These are phyloP conservation scores for Chenopodium berlandieri DNA, from an alignment of 148 eudicot species.

Conservation along the genomic window DNA sequence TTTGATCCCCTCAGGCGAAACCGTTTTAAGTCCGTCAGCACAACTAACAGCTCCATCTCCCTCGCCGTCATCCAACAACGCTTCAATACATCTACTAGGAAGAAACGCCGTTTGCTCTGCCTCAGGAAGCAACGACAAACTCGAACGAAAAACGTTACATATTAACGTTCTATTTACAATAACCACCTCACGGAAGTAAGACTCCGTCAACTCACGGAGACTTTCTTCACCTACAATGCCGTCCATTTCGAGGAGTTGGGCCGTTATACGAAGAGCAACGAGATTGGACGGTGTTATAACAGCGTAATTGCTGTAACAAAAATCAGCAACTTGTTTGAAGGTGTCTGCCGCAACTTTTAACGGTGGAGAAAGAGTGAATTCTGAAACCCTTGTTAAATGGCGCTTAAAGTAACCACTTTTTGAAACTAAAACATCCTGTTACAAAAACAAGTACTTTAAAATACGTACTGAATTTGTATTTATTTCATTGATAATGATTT, in stretches of 20 bases:
- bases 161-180: constrained; percentile 42
- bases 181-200: constrained; percentile 52
- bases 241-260: constrained; percentile 53
- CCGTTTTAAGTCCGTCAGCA: constrained; percentile 43
- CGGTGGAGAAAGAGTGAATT: constrained; percentile 62
- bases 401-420: constrained; percentile 70
- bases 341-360: constrained; percentile 60
- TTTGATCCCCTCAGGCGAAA: constrained; percentile 43
- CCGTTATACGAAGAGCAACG: constrained; percentile 57
- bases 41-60: constrained; percentile 37
- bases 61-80: constrained; percentile 42
- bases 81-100: constrained; percentile 63
- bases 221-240: constrained; percentile 18
- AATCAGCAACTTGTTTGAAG: constrained; percentile 59
- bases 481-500: background rate
- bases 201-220: constrained; percentile 53
- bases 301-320: constrained; percentile 55
- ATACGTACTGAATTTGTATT: background rate
- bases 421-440: constrained; percentile 50
- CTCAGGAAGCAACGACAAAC: constrained; percentile 62
- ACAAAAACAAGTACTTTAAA: background rate
- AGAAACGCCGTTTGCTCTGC: constrained; percentile 59
- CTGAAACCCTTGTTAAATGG: constrained; percentile 43
- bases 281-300: constrained; percentile 64
- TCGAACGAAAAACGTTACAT: constrained; percentile 44